Conservation (phyloP, 768 basidiomycete genomes). For the Mycena galopus region DNA sequence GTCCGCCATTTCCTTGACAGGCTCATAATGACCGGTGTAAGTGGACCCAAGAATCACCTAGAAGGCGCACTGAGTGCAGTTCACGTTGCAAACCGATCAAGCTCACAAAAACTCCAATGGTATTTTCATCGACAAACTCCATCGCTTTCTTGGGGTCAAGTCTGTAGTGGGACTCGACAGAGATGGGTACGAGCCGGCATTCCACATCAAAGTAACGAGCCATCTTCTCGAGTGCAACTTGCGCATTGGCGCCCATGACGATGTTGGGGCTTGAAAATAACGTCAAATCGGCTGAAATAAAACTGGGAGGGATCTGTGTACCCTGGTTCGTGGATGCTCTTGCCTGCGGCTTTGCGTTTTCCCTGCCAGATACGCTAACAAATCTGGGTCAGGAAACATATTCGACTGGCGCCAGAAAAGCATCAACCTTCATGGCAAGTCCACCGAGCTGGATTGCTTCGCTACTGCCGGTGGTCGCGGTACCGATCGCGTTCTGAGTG, state of each 20-base stretch:
- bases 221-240: conserved; percentile 80
- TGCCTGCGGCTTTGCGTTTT: conserved; percentile 72
- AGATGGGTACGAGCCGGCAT: conserved; percentile 63
- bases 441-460: conserved; percentile 85
- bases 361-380: conserved; percentile 70
- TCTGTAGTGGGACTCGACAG: conserved; percentile 64
- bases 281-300: background rate
- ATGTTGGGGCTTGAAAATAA: conserved; percentile 65
- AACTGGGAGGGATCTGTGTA: conserved; percentile 38
- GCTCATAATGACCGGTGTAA: conserved; percentile 82
- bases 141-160: conserved; percentile 74
- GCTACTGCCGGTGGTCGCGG: conserved; percentile 78
- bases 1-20: conserved; percentile 87
- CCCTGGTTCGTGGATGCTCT: conserved; percentile 86
- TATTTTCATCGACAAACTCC: conserved; percentile 79
- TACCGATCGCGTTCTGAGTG: conserved; percentile 72
- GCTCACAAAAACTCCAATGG: conserved; percentile 76
- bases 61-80: conserved; percentile 57
- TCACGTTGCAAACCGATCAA: conserved; percentile 48
- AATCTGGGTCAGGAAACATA: background rate
- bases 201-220: conserved; percentile 82
- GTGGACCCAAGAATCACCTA: conserved; percentile 55
- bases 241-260: conserved; percentile 79
- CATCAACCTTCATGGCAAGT: conserved; percentile 71
- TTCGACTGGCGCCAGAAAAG: background rate